Evolutionary conservation across 148 eudicot species (phyloP).

Genomic region (Cornus florida): DNA sequence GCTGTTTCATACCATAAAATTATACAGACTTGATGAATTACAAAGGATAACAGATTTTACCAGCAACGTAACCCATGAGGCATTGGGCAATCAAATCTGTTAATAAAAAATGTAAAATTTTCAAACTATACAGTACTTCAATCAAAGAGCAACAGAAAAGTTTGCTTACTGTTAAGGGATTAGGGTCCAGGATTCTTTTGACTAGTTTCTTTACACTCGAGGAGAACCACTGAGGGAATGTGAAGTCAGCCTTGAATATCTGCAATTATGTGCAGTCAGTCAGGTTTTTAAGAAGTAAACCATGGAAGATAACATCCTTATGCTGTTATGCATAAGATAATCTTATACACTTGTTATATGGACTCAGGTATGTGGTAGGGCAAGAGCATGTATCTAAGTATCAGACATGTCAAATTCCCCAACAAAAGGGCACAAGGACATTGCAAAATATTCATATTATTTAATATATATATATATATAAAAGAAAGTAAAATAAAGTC

Average conservation of each 20-base stretch:
- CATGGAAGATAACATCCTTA: neutral
- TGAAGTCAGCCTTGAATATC: conserved; percentile 71
- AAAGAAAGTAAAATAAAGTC: no score
- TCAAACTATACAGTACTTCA: neutral
- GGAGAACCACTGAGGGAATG: conserved; percentile 86
- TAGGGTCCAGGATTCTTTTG: conserved; percentile 71
- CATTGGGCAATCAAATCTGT: neutral
- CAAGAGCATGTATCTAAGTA: no score
- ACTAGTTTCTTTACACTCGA: conserved; percentile 71
- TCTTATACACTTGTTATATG: neutral
- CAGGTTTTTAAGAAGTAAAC: neutral
- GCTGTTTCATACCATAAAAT: conserved; percentile 43
- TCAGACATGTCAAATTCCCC: no score
- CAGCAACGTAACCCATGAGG: neutral
- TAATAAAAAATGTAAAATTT: neutral
- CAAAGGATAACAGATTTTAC: neutral
- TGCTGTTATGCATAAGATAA: neutral
- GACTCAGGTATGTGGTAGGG: no score
- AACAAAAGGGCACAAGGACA: no score
- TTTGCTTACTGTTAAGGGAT: conserved; percentile 61
- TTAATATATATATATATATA: no score
- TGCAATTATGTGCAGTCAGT: conserved; percentile 19
- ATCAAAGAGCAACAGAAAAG: neutral
- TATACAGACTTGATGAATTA: neutral
- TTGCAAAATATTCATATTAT: no score